Base-by-base conservation (phyloP, 2,329 filamentous ascomycete species). In the Pseudovirgaria hyperparasitica region DNA sequence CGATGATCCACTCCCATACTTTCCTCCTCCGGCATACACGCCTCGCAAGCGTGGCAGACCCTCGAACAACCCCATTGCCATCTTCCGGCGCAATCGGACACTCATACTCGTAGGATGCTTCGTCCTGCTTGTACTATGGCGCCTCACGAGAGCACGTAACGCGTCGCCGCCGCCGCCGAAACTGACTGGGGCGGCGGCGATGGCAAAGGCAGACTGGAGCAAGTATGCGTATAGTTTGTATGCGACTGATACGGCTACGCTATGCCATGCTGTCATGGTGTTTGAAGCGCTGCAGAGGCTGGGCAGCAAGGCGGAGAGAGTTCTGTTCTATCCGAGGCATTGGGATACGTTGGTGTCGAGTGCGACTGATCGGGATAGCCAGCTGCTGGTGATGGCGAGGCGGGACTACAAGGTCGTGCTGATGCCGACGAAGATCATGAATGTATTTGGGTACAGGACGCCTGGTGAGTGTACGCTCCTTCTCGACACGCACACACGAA, bases 371-470 rank as follows among this genome's bases (percentile, higher is more conserved):
- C 43, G 52, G 19, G 51, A 57, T 17, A 60, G 60, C 31, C 59
- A 63, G 34, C 42, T 71, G 32, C 44, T 71, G 9, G 39, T 56
- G 5, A 34, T 63, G 37, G 68, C 67, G 13, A 51, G 54, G 34
- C 54, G 63, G 28, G 43, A 51, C 12, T 70, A 67, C 45, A 55
- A 60, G 6, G 66, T 62, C 18, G 56, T 62, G 29, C 42, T 70
- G 22, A 47, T 61, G 26, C 64, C 66, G 9, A 52, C 66, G 21
- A 42, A 56, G 28, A 48, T 63, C 5, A 48, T 53, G 29, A 44
- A 30, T 19, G 48, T 54, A 23, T 47, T 54, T 29, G 37, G 44
- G 26, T 42, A 26, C 9, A 26, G 45, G 28, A 46, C 42, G 21
- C 36, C 39, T 39, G 43, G 50, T 50, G 46, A 26, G 41, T 31